Evolutionary conservation across 1,139 yeast species (phyloP), one percentile per base, ranked within the genome.

Genomic region (Debaryomycetaceae sp.): DNA sequence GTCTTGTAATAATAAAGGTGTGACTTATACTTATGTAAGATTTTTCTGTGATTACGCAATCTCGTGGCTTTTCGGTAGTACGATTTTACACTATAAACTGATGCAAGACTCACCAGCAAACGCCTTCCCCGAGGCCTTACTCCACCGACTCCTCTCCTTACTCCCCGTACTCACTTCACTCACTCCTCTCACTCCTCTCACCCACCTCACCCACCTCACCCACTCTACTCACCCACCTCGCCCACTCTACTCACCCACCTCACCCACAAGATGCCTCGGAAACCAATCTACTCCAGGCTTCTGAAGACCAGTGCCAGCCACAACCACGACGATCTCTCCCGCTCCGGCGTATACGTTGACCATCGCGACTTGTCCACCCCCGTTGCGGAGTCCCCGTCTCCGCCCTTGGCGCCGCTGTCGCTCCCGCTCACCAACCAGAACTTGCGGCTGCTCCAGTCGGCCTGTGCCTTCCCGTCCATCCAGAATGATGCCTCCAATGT

Each of bases 351-450:
- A 2, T 58, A 39, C 31, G 53, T 57, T 22, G 68, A 61, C 35
- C 64, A 60, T 35, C 37, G 68, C 22, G 40, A 18, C 10, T 39
- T 25, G 43, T 45, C 23, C 44, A 47, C 22, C 16, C 11, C 15
- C 16, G 4, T 27, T 27, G 8, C 32, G 24, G 13, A 26, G 16
- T n/a, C 6, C 20, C 6, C 20, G 20, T 7, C 20, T 10, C 20
- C 20, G 8, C 8, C 20, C 20, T 6, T 18, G 6, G 6, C 24
- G 6, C 12, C 24, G 7, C 32, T 33, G 16, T 18, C 37, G 4
- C 44, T 55, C 19, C 68, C 68, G 3, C 44, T 62, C 23, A 62
- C 69, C 8, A 57, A 60, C 39, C 44, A 47, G 25, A 62, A 62
- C 37, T 45, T 62, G 16, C 57, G 55, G 34, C 45, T 43, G 25